Evolutionary conservation across 805 yeast genomes (phyloP).

Genomic region (Lachancea lanzarotensis): DNA sequence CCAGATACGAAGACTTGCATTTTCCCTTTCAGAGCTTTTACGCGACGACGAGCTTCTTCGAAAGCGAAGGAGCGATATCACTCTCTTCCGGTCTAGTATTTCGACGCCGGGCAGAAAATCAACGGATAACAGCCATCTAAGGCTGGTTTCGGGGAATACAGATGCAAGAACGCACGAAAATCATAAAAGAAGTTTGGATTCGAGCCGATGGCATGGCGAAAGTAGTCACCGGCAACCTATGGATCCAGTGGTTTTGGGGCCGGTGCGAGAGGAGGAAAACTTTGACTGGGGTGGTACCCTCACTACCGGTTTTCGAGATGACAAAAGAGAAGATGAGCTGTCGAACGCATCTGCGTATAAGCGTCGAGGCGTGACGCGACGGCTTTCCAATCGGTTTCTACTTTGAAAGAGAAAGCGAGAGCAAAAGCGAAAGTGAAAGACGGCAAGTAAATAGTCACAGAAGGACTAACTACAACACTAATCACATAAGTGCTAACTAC

Average conservation of each 20-base stretch:
- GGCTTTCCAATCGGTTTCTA: not conserved
- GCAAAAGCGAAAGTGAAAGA: too few relatives aligned
- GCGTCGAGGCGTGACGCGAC: slow-evolving; percentile 7
- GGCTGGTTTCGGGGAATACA: slow-evolving; percentile 4
- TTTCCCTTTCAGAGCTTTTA: slow-evolving; percentile 34
- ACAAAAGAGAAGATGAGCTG: not conserved
- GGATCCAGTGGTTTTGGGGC: slow-evolving; percentile 11
- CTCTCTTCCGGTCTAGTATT: slow-evolving; percentile 29
- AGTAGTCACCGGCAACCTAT: not conserved
- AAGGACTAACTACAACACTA: too few relatives aligned
- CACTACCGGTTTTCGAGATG: not conserved
- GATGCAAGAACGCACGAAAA: not conserved
- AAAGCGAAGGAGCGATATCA: slow-evolving; percentile 22
- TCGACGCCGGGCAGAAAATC: slow-evolving; percentile 32
- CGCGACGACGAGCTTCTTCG: slow-evolving; percentile 24
- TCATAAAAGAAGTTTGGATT: slow-evolving; percentile 15
- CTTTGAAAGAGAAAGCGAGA: not conserved
- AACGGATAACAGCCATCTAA: slow-evolving; percentile 30
- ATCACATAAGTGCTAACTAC: too few relatives aligned
- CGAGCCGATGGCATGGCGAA: slow-evolving; percentile 7
- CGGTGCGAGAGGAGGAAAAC: slow-evolving; percentile 29
- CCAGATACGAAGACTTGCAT: slow-evolving; percentile 36
- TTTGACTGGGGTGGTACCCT: not conserved
- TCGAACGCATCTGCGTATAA: not conserved
- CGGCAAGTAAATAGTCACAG: too few relatives aligned